Evolutionary conservation across 2,329 filamentous ascomycete genomes (phyloP).

Genomic region (Aspergillus brunneoviolaceus): DNA sequence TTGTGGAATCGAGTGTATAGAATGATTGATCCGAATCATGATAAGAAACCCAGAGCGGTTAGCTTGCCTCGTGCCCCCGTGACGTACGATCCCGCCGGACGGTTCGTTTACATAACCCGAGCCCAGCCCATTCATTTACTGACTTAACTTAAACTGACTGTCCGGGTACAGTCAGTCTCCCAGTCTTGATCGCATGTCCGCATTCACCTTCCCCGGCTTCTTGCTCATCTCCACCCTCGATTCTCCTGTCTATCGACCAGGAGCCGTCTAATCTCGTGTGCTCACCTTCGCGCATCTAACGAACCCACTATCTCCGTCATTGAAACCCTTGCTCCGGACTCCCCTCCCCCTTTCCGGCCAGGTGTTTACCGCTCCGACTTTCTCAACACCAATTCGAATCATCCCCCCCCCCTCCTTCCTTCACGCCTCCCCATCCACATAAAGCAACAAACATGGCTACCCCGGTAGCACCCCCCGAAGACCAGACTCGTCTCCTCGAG

Average conservation of each 20-base stretch:
- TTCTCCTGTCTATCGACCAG: slow-evolving; percentile 29
- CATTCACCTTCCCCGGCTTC: slow-evolving; percentile 5
- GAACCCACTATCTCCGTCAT: slow-evolving; percentile 12
- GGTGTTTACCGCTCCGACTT: slow-evolving; percentile 28
- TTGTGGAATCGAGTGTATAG: too few species aligned
- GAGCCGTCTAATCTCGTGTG: slow-evolving; percentile 19
- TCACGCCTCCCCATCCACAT: slow-evolving; percentile 3
- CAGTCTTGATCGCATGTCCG: slow-evolving; percentile 7
- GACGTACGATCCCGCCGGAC: background rate
- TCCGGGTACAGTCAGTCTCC: background rate
- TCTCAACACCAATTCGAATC: slow-evolving; percentile 11
- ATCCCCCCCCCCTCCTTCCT: slow-evolving; percentile 17
- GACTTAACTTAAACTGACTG: too few species aligned
- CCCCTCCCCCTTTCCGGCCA: slow-evolving; percentile 20
- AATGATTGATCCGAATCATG: background rate
- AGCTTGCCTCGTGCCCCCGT: background rate
- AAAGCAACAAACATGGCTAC: slow-evolving; percentile 46
- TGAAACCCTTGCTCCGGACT: slow-evolving; percentile 9
- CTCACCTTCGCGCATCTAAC: slow-evolving; percentile 5
- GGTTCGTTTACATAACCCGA: slow-evolving; percentile 5
- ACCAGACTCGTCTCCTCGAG: slow-evolving; percentile 89
- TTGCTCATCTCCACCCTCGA: slow-evolving; percentile 8
- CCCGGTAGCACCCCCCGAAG: slow-evolving; percentile 65
- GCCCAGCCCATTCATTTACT: too few species aligned
- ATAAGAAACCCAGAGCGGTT: background rate